phyloP scores from a whole-genome alignment of 2,329 filamentous ascomycete species.

The Remersonia thermophila region DNA sequence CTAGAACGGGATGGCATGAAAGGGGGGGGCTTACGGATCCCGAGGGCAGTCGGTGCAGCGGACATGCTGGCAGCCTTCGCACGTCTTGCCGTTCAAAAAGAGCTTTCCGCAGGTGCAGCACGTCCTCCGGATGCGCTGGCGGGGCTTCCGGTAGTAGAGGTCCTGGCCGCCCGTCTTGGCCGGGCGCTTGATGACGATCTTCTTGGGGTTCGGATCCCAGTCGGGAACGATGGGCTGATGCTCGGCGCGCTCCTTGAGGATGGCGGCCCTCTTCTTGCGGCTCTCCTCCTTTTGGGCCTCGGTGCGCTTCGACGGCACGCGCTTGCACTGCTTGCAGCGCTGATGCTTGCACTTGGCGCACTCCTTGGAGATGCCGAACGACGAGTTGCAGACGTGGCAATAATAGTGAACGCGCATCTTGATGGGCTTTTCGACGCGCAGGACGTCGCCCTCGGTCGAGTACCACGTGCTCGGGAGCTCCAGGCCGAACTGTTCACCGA shows the following conservation, averaged over 20 bases:
- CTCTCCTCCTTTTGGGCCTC: conserved; percentile 42
- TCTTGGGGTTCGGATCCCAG: conserved; percentile 35
- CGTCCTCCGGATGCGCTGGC: conserved; percentile 59
- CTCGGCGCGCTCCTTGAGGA: conserved; percentile 43
- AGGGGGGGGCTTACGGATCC: conserved; percentile 69
- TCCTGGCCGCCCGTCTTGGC: conserved; percentile 57
- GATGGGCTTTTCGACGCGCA: conserved; percentile 62
- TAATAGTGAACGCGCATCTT: conserved; percentile 65
- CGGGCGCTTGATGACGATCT: conserved; percentile 47
- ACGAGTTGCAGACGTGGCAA: conserved; percentile 69
- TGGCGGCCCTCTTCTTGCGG: conserved; percentile 37
- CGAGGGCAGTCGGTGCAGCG: conserved; percentile 73
- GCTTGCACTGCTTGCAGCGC: conserved; percentile 69
- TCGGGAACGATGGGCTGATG: conserved; percentile 41
- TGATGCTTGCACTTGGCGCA: conserved; percentile 68
- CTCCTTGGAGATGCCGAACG: conserved; percentile 59
- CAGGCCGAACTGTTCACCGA: conserved; percentile 43
- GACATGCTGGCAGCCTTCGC: conserved; percentile 55
- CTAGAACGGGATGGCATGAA: not conserved
- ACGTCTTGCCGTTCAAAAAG: conserved; percentile 51
- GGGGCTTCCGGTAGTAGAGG: conserved; percentile 56
- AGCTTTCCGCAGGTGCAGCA: conserved; percentile 63
- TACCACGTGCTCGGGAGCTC: conserved; percentile 44
- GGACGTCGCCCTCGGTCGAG: conserved; percentile 39
- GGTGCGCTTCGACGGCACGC: conserved; percentile 56